phyloP scores from a whole-genome alignment of 208 protist species.

The Trypanosoma mega region DNA sequence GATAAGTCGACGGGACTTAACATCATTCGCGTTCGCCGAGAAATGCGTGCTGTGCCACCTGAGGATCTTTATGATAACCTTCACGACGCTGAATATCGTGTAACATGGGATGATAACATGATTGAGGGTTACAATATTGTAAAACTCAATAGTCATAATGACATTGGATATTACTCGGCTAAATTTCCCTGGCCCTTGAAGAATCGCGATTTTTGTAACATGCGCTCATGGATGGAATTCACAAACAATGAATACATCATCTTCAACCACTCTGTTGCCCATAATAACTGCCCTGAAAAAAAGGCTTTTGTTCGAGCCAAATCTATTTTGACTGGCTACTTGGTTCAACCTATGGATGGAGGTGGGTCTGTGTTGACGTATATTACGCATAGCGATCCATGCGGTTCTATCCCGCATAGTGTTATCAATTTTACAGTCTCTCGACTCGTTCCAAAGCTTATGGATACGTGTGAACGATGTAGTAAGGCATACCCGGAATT shows the following conservation, averaged over 20 bases:
- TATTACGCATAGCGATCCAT: constrained; percentile 85
- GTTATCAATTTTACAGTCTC: constrained; percentile 84
- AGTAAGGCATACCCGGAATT: constrained; percentile 65
- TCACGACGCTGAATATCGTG: constrained; percentile 83
- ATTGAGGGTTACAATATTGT: constrained; percentile 85
- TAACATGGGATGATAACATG: constrained; percentile 88
- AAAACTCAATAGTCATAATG: constrained; percentile 80
- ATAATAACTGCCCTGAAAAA: constrained; percentile 70
- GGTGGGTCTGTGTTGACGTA: constrained; percentile 68
- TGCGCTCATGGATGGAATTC: constrained; percentile 92
- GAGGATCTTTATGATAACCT: constrained; percentile 81
- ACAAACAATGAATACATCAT: constrained; percentile 89
- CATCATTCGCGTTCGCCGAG: constrained; percentile 66
- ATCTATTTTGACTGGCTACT: constrained; percentile 85
- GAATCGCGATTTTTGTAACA: constrained; percentile 91
- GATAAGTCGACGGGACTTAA: constrained; percentile 60
- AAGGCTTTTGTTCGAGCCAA: constrained; percentile 74
- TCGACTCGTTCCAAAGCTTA: constrained; percentile 46
- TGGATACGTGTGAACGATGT: constrained; percentile 70
- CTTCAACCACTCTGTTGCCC: constrained; percentile 89
- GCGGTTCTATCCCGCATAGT: constrained; percentile 76
- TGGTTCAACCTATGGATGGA: constrained; percentile 56
- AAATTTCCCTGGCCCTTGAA: constrained; percentile 87
- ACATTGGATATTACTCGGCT: constrained; percentile 88
- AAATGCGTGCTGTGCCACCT: constrained; percentile 69